Evolutionary conservation across 345 rosid genomes (phyloP).

Genomic region (Pistacia atlantica): DNA sequence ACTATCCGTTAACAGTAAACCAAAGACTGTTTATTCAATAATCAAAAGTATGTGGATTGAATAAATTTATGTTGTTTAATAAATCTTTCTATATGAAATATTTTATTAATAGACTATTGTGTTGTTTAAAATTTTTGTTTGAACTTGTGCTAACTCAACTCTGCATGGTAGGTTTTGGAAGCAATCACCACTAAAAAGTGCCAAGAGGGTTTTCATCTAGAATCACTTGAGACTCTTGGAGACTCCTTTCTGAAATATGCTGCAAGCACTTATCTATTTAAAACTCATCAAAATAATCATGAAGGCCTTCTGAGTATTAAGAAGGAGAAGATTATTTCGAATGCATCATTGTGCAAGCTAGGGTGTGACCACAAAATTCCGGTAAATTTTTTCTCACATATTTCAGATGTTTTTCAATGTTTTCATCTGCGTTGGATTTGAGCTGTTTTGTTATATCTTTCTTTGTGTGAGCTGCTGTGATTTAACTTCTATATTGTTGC

Average conservation of each 20-base stretch:
- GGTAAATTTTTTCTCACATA: slow-evolving; percentile 40
- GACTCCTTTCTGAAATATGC: slow-evolving; percentile 94
- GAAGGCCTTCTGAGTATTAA: slow-evolving; percentile 81
- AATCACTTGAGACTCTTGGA: slow-evolving; percentile 90
- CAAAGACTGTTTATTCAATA: background rate
- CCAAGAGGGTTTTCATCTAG: slow-evolving; percentile 77
- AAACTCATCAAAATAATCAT: slow-evolving; percentile 46
- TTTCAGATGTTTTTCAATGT: background rate
- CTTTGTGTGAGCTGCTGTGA: background rate
- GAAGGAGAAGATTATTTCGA: slow-evolving; percentile 63
- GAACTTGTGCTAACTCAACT: slow-evolving; percentile 11
- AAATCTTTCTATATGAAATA: no score
- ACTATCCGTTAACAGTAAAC: background rate
- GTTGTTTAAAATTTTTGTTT: background rate
- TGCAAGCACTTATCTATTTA: slow-evolving; percentile 71
- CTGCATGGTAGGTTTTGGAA: slow-evolving; percentile 65
- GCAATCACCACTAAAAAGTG: slow-evolving; percentile 86
- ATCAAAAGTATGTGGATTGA: background rate
- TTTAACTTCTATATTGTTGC: no score
- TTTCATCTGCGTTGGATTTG: background rate
- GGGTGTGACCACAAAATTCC: slow-evolving; percentile 76
- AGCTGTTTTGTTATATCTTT: background rate
- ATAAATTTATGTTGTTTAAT: background rate
- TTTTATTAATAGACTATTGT: background rate
- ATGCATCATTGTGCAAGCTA: slow-evolving; percentile 66